Evolutionary conservation across 768 basidiomycete genomes (phyloP).

Genomic region (Serendipita sp.): DNA sequence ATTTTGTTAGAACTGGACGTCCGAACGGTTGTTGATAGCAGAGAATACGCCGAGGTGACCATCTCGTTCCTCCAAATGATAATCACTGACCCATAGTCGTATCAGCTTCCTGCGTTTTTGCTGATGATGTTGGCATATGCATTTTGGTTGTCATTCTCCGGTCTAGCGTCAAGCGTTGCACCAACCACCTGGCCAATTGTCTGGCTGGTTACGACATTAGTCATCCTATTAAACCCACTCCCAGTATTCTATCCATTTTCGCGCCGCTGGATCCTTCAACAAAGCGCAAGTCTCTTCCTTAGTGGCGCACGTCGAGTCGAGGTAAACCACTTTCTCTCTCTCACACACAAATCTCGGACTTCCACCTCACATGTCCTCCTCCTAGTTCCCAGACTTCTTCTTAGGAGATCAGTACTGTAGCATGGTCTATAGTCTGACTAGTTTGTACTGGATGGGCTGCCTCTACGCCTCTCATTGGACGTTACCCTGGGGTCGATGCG

Average conservation of each 20-base stretch:
- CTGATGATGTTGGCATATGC: constrained; percentile 57
- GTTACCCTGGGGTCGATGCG: constrained; percentile 30
- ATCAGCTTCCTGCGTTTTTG: constrained; percentile 66
- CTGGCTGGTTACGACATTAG: constrained; percentile 52
- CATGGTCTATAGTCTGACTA: constrained; percentile 56
- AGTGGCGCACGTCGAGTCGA: constrained; percentile 64
- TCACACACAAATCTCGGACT: too few relatives aligned
- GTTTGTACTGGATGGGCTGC: constrained; percentile 61
- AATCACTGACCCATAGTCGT: background rate
- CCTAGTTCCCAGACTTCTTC: constrained; percentile 77
- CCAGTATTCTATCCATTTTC: constrained; percentile 46
- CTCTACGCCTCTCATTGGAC: constrained; percentile 45
- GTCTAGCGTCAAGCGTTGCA: constrained; percentile 31
- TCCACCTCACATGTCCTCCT: constrained; percentile 8
- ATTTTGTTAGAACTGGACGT: constrained; percentile 43
- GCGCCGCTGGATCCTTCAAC: constrained; percentile 69
- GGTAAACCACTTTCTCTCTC: constrained; percentile 25
- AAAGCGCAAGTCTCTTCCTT: constrained; percentile 42
- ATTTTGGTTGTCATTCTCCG: constrained; percentile 69
- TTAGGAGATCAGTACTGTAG: constrained; percentile 78
- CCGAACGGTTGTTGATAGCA: constrained; percentile 56
- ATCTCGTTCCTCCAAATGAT: background rate
- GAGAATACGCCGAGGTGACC: constrained; percentile 57
- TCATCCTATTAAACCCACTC: constrained; percentile 61
- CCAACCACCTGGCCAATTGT: constrained; percentile 68